Percentiles rank a stretch among this genome's conserved stretches.
These are phyloP conservation scores for Proliferodiscus dingleyae DNA, from an alignment of 2,329 filamentous ascomycete genomes.

Conservation along the genomic window DNA sequence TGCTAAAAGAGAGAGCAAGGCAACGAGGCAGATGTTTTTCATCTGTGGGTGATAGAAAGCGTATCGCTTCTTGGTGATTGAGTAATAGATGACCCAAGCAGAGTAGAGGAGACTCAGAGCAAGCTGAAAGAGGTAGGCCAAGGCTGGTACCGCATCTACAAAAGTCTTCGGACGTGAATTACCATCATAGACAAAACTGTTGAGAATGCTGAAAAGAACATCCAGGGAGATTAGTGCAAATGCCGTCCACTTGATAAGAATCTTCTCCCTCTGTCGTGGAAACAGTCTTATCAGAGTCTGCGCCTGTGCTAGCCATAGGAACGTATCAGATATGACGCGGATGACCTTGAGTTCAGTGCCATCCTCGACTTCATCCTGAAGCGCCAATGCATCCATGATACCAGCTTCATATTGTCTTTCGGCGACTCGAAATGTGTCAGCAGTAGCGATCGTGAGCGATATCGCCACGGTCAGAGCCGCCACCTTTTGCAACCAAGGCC, in stretches of 20 bases:
- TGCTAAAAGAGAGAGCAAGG: slow-evolving; percentile 58
- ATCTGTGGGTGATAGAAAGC: slow-evolving; percentile 69
- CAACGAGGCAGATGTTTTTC: slow-evolving; percentile 65
- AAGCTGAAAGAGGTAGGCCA: slow-evolving; percentile 68
- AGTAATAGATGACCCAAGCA: slow-evolving; percentile 71
- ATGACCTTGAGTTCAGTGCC: slow-evolving; percentile 85
- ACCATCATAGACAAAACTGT: slow-evolving; percentile 68
- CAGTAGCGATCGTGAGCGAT: slow-evolving; percentile 88
- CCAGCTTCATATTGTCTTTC: slow-evolving; percentile 75
- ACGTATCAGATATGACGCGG: slow-evolving; percentile 89
- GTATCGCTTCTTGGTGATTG: slow-evolving; percentile 64
- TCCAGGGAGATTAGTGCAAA: slow-evolving; percentile 91
- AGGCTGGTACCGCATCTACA: slow-evolving; percentile 79
- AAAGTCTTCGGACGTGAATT: slow-evolving; percentile 67
- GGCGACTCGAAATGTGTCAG: slow-evolving; percentile 83
- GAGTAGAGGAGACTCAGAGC: slow-evolving; percentile 67
- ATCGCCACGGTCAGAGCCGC: slow-evolving; percentile 70
- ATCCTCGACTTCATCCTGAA: slow-evolving; percentile 76
- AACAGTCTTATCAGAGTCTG: slow-evolving; percentile 95
- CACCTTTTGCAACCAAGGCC: slow-evolving; percentile 89
- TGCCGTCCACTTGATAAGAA: slow-evolving; percentile 98
- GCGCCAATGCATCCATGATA: slow-evolving; percentile 69
- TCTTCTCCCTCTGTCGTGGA: slow-evolving; percentile 92
- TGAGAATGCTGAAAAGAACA: slow-evolving; percentile 83
- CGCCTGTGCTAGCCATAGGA: slow-evolving; percentile 94